A percentile compares a stretch with the other conserved stretches of the same genome.
These are phyloP conservation scores for Solanum virginianum DNA, from an alignment of 257 asterid genomes.

Conservation along the genomic window DNA sequence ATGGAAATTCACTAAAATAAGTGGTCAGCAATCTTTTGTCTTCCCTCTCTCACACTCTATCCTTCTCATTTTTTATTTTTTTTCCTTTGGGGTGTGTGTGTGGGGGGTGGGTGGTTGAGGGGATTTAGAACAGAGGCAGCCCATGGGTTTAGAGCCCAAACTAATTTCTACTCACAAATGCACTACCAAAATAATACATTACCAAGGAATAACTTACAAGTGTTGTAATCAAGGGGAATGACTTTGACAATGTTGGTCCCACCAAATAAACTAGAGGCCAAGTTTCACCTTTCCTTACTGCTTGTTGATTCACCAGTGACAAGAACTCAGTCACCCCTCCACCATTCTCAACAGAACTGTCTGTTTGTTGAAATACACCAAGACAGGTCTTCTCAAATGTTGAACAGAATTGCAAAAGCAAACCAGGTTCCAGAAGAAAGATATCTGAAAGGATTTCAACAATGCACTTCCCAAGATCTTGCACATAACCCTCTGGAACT, in stretches of 20 bases:
- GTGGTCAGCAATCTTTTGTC: not conserved
- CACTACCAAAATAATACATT: not conserved
- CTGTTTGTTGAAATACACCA: conserved; percentile 41
- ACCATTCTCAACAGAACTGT: conserved; percentile 32
- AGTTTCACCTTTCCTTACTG: conserved; percentile 59
- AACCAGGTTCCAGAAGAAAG: conserved; percentile 30
- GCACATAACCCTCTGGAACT: conserved; percentile 36
- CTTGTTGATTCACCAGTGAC: conserved; percentile 47
- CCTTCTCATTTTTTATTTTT: not conserved
- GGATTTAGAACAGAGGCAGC: not conserved
- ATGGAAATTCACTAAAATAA: not conserved
- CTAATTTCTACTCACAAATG: not conserved
- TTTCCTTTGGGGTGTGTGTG: not conserved
- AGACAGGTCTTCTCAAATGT: conserved; percentile 57
- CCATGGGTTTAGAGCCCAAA: not conserved
- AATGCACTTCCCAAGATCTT: conserved; percentile 75
- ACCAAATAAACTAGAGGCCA: conserved; percentile 78
- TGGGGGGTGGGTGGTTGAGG: too few species aligned
- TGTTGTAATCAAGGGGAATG: conserved; percentile 42
- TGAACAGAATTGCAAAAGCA: conserved; percentile 45
- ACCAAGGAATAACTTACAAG: conserved; percentile 40
- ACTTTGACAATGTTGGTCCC: conserved; percentile 55
- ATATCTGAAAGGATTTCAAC: conserved; percentile 62
- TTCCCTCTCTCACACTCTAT: not conserved
- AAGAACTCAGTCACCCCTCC: conserved; percentile 45